phyloP scores from a whole-genome alignment of 169 alveolate species.

The Plasmodium gallinaceum region DNA sequence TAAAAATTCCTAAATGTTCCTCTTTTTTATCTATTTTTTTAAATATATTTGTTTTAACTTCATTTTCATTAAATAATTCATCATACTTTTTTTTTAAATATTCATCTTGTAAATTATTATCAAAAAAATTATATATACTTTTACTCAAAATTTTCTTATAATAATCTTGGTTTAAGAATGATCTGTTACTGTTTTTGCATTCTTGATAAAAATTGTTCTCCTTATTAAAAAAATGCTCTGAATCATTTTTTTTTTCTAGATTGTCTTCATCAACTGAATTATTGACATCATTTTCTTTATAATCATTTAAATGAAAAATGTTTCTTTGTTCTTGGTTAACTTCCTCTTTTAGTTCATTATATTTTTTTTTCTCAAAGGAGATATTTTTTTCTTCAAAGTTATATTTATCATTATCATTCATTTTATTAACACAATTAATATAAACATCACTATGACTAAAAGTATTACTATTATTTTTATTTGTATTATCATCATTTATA shows the following conservation, averaged over 20 bases:
- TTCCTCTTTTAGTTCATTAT: too few relatives aligned
- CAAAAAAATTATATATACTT: constrained; percentile 41
- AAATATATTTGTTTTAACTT: constrained; percentile 23
- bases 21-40: constrained; percentile 49
- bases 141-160: constrained; percentile 16
- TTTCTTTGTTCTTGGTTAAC: too few relatives aligned
- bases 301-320: too few relatives aligned
- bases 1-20: constrained; percentile 64
- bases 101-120: constrained; percentile 49
- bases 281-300: too few relatives aligned
- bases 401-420: too few relatives aligned
- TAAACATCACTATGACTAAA: too few relatives aligned
- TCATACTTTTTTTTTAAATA: constrained; percentile 54
- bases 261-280: neutral
- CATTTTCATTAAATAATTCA: constrained; percentile 37
- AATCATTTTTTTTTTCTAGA: neutral
- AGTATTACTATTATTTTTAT: too few relatives aligned
- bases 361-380: too few relatives aligned
- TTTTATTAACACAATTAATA: too few relatives aligned
- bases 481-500: too few relatives aligned
- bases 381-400: too few relatives aligned
- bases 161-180: neutral
- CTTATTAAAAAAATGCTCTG: neutral
- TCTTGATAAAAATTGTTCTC: neutral
- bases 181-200: neutral